A percentile compares a stretch with the other conserved stretches of the same genome.
Conservation (phyloP, 2,329 filamentous ascomycete genomes). For the Trichoderma sp. region DNA sequence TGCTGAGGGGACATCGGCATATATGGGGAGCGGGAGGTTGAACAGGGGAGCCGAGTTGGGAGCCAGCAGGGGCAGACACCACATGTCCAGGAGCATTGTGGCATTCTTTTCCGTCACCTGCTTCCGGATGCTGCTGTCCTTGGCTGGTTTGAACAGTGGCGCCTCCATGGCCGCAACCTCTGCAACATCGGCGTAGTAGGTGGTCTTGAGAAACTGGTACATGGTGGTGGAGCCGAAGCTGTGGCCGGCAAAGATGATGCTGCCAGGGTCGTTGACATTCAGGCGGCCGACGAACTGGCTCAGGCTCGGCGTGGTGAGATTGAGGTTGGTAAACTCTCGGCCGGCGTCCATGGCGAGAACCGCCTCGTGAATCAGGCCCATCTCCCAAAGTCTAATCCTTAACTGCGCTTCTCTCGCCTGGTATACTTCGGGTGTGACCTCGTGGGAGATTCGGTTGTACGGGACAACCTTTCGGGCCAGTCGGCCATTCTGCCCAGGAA, state of each 20-base stretch:
- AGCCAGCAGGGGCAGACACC: slow-evolving; percentile 69
- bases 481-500: slow-evolving; percentile 47
- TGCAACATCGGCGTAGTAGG: slow-evolving; percentile 60
- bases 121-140: slow-evolving; percentile 51
- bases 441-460: slow-evolving; percentile 58
- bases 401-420: slow-evolving; percentile 67
- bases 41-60: slow-evolving; percentile 61
- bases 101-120: slow-evolving; percentile 69
- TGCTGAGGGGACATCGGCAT: slow-evolving; percentile 49
- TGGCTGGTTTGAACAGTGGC: slow-evolving; percentile 59
- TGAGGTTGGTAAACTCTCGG: slow-evolving; percentile 48
- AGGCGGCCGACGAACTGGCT: slow-evolving; percentile 58
- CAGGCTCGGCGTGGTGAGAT: slow-evolving; percentile 49
- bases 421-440: slow-evolving; percentile 62
- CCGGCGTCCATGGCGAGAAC: slow-evolving; percentile 63
- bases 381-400: slow-evolving; percentile 73
- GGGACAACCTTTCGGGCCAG: slow-evolving; percentile 37
- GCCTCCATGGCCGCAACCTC: slow-evolving; percentile 46
- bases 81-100: slow-evolving; percentile 72
- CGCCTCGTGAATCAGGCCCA: slow-evolving; percentile 67
- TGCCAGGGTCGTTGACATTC: slow-evolving; percentile 67
- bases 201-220: slow-evolving; percentile 74
- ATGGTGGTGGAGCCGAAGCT: slow-evolving; percentile 75
- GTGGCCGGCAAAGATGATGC: slow-evolving; percentile 73
- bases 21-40: slow-evolving; percentile 70